A percentile compares a stretch with the other conserved stretches of the same genome.
Evolutionary conservation across 1,284 basidiomycete species (phyloP).

Genomic region (Ustilago tritici): DNA sequence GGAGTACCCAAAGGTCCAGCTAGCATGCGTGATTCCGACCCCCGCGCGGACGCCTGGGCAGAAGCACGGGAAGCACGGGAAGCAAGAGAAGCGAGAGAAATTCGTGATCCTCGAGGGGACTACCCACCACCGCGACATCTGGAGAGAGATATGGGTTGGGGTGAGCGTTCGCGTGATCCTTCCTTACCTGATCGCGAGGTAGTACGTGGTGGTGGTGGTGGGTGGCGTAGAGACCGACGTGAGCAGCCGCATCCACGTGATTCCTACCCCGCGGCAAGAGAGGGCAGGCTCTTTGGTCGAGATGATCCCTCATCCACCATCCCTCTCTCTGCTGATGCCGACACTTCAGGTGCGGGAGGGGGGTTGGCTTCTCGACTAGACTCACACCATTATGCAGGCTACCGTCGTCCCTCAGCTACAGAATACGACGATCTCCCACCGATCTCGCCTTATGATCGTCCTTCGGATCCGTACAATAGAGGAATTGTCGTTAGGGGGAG

Average conservation of each 20-base stretch:
- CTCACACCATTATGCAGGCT: conserved; percentile 18
- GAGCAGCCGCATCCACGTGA: neutral
- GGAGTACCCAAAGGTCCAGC: conserved; percentile 57
- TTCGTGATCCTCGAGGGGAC: neutral
- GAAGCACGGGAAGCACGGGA: conserved; percentile 25
- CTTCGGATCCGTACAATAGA: conserved; percentile 30
- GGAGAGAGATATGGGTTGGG: conserved; percentile 35
- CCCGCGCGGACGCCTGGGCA: conserved; percentile 26
- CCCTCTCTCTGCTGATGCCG: neutral
- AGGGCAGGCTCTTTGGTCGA: conserved; percentile 3
- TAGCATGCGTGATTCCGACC: conserved; percentile 46
- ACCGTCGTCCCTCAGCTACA: conserved; percentile 34
- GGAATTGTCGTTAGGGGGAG: conserved; percentile 32
- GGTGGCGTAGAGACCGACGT: conserved; percentile 12
- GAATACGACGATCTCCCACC: conserved; percentile 29
- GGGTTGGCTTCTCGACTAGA: conserved; percentile 23
- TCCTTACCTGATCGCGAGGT: conserved; percentile 11
- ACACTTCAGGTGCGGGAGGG: neutral
- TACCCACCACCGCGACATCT: neutral
- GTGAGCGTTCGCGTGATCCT: conserved; percentile 23
- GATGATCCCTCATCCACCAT: neutral
- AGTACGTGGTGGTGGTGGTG: conserved; percentile 23
- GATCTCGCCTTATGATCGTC: conserved; percentile 27
- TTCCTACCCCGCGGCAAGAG: neutral
- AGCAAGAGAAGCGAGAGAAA: conserved; percentile 29